Base-by-base conservation (phyloP, 257 asterid species). In the Striga asiatica region DNA sequence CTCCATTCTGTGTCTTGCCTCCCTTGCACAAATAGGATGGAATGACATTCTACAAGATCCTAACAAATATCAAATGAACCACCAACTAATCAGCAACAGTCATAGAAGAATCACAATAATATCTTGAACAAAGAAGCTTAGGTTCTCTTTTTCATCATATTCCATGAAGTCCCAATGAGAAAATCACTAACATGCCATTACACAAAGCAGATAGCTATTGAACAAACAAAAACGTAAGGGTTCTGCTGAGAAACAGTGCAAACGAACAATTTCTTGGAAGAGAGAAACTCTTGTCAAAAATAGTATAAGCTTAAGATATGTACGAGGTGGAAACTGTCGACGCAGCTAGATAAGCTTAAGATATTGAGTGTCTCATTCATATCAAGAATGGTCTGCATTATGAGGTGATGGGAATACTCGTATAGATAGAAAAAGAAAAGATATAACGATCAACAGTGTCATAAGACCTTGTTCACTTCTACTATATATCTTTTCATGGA, bases 1-100 rank as follows among this genome's bases (percentile, higher is more conserved):
- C 82, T 92, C 97, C 97, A 92, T 82, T 72, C 88, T 75, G 69
- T 88, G 88, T 54, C 71, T 71, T 51, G 95, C 97, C 70, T 92
- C 99, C 79, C 99, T 77, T 25, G 97, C 99, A 79, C 99, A 92
- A 55, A 84, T 76, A 62, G 99, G 99, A 75, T 92, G 99, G 75
- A 92, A 92, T 21, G 97, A 81, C 54, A 89, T 83, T 78, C 99
- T 84, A 77, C 99, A 92, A 76, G 95, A 81, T 67, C 97, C 99
- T 92, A 82, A 34, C 34, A 69, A 67, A 63, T 57, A 70, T 51
- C 27, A 66, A 80, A 72, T 43, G 66, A 65, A 57, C 45, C 50
- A 7, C 53, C 48, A 67, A 69, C 56, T 46, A 41, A 62, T 10
- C 24, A 74, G 32, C 54, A 56, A 52, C 9, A 20, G 22, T 50